These are phyloP conservation scores for Claviceps digitariae DNA, from an alignment of 2,329 filamentous ascomycete genomes.

Conservation along the genomic window DNA sequence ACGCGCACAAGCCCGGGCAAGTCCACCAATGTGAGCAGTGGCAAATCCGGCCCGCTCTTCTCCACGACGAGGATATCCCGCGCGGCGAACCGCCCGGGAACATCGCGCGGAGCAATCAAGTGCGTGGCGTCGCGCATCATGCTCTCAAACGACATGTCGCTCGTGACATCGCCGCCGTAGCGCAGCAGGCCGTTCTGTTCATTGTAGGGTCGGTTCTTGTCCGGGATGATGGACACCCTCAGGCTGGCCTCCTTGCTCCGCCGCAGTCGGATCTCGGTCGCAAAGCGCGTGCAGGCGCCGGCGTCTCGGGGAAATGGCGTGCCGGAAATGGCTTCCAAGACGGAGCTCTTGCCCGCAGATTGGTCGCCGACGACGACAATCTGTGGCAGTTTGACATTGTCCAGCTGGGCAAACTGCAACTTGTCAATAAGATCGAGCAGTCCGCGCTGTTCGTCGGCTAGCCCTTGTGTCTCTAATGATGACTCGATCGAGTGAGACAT, in stretches of 20 bases:
- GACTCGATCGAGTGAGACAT: constrained; percentile 32
- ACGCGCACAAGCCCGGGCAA: constrained; percentile 45
- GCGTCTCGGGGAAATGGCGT: constrained; percentile 47
- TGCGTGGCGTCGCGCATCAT: constrained; percentile 38
- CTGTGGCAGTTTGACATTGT: constrained; percentile 42
- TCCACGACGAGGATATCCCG: constrained; percentile 44
- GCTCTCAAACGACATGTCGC: constrained; percentile 32
- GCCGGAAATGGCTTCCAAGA: constrained; percentile 49
- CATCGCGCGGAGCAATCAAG: constrained; percentile 35
- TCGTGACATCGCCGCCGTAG: constrained; percentile 32
- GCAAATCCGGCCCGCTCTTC: constrained; percentile 43
- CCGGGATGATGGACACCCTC: constrained; percentile 41
- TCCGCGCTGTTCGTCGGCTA: constrained; percentile 39
- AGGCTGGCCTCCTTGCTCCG: constrained; percentile 29
- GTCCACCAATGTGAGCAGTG: constrained; percentile 47
- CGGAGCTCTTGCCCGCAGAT: constrained; percentile 50
- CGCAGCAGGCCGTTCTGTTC: constrained; percentile 34
- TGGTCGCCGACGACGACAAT: constrained; percentile 53
- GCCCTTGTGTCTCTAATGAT: constrained; percentile 33
- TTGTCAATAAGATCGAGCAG: constrained; percentile 45
- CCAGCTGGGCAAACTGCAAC: constrained; percentile 37
- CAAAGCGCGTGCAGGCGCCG: constrained; percentile 47
- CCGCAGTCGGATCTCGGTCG: constrained; percentile 45
- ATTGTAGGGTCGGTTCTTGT: constrained; percentile 30
- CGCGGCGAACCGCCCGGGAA: constrained; percentile 36